Percentiles rank a stretch among this genome's conserved stretches.
Evolutionary conservation across 352 stramenopile genomes (phyloP).

Genomic region (Globisporangium okanoganense): DNA sequence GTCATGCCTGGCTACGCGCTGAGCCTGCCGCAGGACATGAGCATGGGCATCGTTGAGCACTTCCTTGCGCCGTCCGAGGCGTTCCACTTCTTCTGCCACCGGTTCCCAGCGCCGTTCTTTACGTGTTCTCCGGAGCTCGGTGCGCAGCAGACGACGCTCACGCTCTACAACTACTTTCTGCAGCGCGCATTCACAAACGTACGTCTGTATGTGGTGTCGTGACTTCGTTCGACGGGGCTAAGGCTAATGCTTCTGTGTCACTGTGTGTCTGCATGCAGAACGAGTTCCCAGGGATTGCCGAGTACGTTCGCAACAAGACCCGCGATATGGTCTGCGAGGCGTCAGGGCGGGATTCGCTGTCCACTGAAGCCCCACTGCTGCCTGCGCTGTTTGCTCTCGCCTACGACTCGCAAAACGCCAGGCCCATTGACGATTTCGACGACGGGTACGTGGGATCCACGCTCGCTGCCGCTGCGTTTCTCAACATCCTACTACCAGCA

Average conservation of each 20-base stretch:
- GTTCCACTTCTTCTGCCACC: conserved; percentile 75
- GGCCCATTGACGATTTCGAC: conserved; percentile 33
- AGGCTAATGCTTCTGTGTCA: no score
- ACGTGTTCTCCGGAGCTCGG: conserved; percentile 28
- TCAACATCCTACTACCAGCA: conserved; percentile 76
- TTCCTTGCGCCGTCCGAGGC: conserved; percentile 55
- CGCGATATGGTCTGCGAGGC: conserved; percentile 55
- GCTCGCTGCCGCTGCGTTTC: conserved; percentile 47
- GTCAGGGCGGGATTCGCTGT: neutral
- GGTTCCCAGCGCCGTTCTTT: conserved; percentile 60
- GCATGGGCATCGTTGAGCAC: conserved; percentile 63
- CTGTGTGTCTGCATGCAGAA: conserved; percentile 39
- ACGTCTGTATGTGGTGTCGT: conserved; percentile 12
- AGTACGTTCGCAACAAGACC: conserved; percentile 78
- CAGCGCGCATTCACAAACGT: conserved; percentile 69
- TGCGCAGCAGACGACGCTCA: conserved; percentile 23
- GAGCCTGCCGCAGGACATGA: conserved; percentile 40
- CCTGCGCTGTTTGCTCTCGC: conserved; percentile 28
- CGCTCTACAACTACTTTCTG: conserved; percentile 78
- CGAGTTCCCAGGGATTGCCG: conserved; percentile 57
- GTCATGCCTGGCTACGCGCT: conserved; percentile 53
- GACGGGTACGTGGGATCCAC: conserved; percentile 57
- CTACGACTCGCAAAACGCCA: conserved; percentile 42
- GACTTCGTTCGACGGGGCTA: no score
- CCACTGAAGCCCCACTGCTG: neutral